Evolutionary conservation across 257 asterid genomes (phyloP), one percentile per base, ranked within the genome.

Genomic region (Solanum pinnatisectum): DNA sequence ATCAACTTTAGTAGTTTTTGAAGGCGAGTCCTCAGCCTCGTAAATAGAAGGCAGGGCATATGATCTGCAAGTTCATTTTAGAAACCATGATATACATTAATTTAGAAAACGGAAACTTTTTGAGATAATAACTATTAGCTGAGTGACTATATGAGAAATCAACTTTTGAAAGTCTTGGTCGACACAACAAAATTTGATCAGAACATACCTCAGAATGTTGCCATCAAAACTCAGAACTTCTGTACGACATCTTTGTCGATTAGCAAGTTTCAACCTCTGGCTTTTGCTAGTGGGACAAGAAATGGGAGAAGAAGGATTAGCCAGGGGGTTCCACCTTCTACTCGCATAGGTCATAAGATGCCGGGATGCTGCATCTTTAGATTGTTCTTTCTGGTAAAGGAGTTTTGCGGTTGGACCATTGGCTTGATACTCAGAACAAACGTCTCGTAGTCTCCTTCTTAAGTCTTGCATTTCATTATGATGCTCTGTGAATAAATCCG

Each of bases 151-250:
- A 8, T 52, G 10, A 52, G 63, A 52, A 52, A 52, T 52, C 63
- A 52, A 52, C 10, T 16, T 49, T 52, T 52, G 23, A 52, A 52
- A 52, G 63, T 52, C 63, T 15, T 5, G 60, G 60, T 52, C 7
- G 60, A 52, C 60, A 52, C 60, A 4, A 18, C 65, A 52, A 20
- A 52, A 20, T 18, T 73, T 70, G 63, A 49, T 67, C 71, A 84
- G 86, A 79, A 88, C 94, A 42, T 91, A 95, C 99, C 99, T 97
- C 91, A 97, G 90, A 88, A 93, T 96, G 84, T 87, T 93, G 84
- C 99, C 99, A 84, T 97, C 99, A 89, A 97, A 97, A 95, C 99
- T 97, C 91, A 97, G 88, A 90, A 97, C 94, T 93, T 97, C 99
- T 18, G 98, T 93, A 87, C 93, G 88, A 89, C 91, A 92, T 33